phyloP scores from a whole-genome alignment of 495 filamentous ascomycete genomes.

The Podospora pseudoanserina region DNA sequence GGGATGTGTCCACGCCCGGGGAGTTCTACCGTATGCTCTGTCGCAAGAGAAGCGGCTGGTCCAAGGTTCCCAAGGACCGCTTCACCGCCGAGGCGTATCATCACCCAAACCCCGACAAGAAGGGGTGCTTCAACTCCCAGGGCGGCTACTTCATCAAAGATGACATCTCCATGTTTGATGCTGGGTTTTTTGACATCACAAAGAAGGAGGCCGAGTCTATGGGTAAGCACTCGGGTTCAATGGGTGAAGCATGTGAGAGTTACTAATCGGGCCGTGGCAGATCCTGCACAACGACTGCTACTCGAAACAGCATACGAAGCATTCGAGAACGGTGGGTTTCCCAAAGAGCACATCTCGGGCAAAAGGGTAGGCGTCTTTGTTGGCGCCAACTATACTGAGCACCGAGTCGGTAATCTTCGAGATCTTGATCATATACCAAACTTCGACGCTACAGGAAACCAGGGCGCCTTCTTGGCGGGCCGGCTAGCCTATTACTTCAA shows the following conservation, averaged over 20 bases:
- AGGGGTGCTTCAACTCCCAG: constrained; percentile 41
- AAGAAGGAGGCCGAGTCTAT: constrained; percentile 48
- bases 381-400: constrained; percentile 40
- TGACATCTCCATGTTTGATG: constrained; percentile 48
- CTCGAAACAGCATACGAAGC: constrained; percentile 53
- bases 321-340: constrained; percentile 49
- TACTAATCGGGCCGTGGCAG: constrained; percentile 8
- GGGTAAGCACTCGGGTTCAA: constrained; percentile 25
- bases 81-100: constrained; percentile 65
- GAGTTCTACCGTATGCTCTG: constrained; percentile 48
- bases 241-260: background rate
- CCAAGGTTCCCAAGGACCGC: constrained; percentile 58
- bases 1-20: constrained; percentile 37
- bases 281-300: constrained; percentile 56
- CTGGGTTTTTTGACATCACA: constrained; percentile 51
- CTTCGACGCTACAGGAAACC: constrained; percentile 43
- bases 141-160: constrained; percentile 54
- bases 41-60: constrained; percentile 38
- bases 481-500: constrained; percentile 56
- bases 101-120: constrained; percentile 53
- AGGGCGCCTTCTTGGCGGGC: constrained; percentile 49
- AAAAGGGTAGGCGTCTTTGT: constrained; percentile 44
- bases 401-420: constrained; percentile 36
- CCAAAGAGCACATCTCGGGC: constrained; percentile 45
- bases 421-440: constrained; percentile 40